Evolutionary conservation across 805 yeast species (phyloP).

Genomic region (Lachancea meyersii): DNA sequence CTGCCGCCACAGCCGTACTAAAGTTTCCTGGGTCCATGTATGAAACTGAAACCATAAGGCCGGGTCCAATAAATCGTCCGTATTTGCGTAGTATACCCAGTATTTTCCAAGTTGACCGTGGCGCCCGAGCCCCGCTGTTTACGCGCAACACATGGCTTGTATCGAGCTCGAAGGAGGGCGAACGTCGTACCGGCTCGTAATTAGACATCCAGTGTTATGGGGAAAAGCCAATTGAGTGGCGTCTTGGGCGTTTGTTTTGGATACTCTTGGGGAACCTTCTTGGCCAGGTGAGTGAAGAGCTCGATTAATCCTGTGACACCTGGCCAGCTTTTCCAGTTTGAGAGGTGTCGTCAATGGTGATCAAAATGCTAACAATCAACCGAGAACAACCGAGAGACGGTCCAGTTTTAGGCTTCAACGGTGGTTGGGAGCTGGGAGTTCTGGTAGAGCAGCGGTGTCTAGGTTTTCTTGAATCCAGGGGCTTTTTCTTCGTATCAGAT

Average conservation of each 20-base stretch:
- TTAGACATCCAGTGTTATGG: conserved; percentile 1
- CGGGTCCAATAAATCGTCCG: conserved; percentile 80
- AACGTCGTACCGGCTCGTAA: conserved; percentile 6
- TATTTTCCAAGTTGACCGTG: conserved; percentile 5
- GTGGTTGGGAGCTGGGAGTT: too few species aligned
- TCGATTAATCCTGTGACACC: too few species aligned
- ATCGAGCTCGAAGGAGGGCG: background rate
- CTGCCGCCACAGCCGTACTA: conserved; percentile 90
- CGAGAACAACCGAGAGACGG: too few species aligned
- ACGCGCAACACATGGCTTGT: background rate
- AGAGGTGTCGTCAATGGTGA: too few species aligned
- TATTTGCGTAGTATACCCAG: conserved; percentile 40
- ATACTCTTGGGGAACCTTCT: too few species aligned
- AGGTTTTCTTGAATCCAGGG: too few species aligned
- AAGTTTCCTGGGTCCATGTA: conserved; percentile 98
- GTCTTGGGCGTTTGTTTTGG: background rate
- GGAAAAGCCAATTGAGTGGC: background rate
- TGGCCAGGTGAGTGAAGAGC: too few species aligned
- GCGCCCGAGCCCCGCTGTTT: background rate
- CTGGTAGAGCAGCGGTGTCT: too few species aligned
- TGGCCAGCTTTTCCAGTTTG: too few species aligned
- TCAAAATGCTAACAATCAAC: too few species aligned
- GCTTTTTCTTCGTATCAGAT: too few species aligned
- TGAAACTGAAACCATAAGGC: conserved; percentile 89
- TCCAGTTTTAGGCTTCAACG: too few species aligned